phyloP scores from a whole-genome alignment of 331 rosid species.

The Pyracantha coccinea region DNA sequence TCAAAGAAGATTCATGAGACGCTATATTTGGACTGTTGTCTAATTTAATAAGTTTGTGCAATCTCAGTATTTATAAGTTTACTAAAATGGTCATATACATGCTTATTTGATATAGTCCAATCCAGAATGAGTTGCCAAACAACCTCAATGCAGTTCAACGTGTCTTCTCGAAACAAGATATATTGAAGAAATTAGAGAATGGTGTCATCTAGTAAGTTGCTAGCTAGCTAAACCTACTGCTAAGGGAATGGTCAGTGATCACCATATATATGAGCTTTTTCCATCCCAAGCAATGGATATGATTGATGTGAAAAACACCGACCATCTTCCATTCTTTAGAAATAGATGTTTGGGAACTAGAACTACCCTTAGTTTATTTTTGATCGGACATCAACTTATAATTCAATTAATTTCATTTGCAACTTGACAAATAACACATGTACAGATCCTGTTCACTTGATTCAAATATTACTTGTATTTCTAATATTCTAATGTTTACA shows the following conservation, averaged over 20 bases:
- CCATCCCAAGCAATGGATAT: neutral
- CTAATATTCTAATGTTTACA: constrained; percentile 36
- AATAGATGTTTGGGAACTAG: neutral
- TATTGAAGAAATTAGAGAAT: neutral
- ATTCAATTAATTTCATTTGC: constrained; percentile 2
- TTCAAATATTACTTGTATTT: constrained; percentile 43
- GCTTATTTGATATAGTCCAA: too few species aligned
- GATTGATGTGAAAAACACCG: neutral
- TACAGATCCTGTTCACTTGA: constrained; percentile 57
- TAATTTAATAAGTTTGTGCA: too few species aligned
- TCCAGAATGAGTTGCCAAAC: too few species aligned
- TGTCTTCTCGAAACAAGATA: too few species aligned
- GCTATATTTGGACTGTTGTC: too few species aligned
- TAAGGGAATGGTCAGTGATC: too few species aligned
- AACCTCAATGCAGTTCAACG: too few species aligned
- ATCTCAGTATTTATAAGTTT: too few species aligned
- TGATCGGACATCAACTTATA: neutral
- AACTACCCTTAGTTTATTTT: constrained; percentile 6
- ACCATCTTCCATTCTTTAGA: constrained; percentile 21
- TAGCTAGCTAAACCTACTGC: too few species aligned
- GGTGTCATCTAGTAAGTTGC: neutral
- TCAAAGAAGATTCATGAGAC: too few species aligned
- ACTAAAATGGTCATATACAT: too few species aligned
- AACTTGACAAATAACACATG: constrained; percentile 39
- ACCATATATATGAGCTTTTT: neutral